Base-by-base conservation (phyloP, 495 filamentous ascomycete genomes). In the Monascus purpureus region DNA sequence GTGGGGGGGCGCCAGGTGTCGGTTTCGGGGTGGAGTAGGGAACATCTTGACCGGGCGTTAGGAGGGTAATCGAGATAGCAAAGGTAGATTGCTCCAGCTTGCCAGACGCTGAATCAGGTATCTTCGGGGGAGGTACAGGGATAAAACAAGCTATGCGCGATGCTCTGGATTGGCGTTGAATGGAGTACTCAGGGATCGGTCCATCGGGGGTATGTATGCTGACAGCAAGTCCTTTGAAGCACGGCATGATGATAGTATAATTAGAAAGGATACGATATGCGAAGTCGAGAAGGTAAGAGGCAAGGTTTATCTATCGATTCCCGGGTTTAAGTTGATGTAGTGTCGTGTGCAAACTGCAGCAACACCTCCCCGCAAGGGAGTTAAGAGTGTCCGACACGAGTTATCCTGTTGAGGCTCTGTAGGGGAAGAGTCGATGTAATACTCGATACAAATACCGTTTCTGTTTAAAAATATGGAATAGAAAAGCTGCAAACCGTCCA, bases 91-190 rank as follows among this genome's bases (percentile, higher is more conserved):
- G 79, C 59, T 93, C 86, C 29, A 84, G 77, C 53, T 79, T 87
- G 31, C 72, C 72, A 7, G 69, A 66, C 25, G 65, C 63, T 32
- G 73, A 70, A 23, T 67, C 50, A 24, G 73, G 75, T 13, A 93
- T 59, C 59, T 86, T 83, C 8, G 86, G 75, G 37, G 82, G 82
- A 4, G 87, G 87, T 1, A 95, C 86, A 9, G 90, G 87, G 42
- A 96, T 96, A 61, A 93, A 96, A 37, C 84, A 84, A 44, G 82
- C 92, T 61, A 99, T 94, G 38, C 92, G 80, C 34, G 82, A 84
- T 30, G 80, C 69, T 44, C 82, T 79, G 23, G 84, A 82, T 52
- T 95, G 86, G 47, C 84, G 92, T 61, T 95, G 86, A 29, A 94
- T 78, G 43, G 88, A 88, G 57, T 93, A 80, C 55, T 99, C 90